Evolutionary conservation across 1,284 basidiomycete species (phyloP), one percentile per base, ranked within the genome.

Genomic region (Inonotus obliquus): DNA sequence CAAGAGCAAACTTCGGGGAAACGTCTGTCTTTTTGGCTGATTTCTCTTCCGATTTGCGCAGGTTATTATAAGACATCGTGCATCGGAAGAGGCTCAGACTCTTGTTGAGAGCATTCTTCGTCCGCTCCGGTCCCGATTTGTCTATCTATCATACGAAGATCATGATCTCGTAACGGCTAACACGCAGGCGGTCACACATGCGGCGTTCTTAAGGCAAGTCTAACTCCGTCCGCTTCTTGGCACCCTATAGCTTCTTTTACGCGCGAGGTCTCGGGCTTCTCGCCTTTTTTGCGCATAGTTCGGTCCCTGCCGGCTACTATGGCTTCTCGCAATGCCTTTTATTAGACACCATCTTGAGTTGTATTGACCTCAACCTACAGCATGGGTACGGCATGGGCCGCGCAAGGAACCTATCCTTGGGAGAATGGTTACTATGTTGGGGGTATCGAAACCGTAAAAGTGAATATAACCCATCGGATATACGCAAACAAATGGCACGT

Each of bases 401-500:
- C 84, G 62, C 81, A 86, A 14, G 76, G 81, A 14, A 80, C 82
- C 23, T 99, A 98, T 72, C 97, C 97, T 1, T 99, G 96, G 97
- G 96, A 98, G 74, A 88, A 93, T 47, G 87, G 87, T 1, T 86
- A 90, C 61, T 98, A 98, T 75, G 92, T 97, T 39, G 93, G 95
- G n/a, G 97, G 97, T 0, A 96, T 99, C 69, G 96, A 99, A 75
- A 96, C 94, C 7, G 94, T 96, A 69, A 99, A 99, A 76, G 96
- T 98, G 69, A 99, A 99, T 80, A 91, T 99, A 71, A 90, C 91
- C 64, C 83, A 96, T 14, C 93, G 97, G 1, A 98, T 99, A 71
- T 98, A 98, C 76, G 86, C 93, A 49, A 96, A 96, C 72, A 91
- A 95, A 69, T 99, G 96, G 96, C 97, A 99, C 76, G 96, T 99